phyloP scores from a whole-genome alignment of 176 grass and related monocot species.

The Bolboschoenus planiculmis region DNA sequence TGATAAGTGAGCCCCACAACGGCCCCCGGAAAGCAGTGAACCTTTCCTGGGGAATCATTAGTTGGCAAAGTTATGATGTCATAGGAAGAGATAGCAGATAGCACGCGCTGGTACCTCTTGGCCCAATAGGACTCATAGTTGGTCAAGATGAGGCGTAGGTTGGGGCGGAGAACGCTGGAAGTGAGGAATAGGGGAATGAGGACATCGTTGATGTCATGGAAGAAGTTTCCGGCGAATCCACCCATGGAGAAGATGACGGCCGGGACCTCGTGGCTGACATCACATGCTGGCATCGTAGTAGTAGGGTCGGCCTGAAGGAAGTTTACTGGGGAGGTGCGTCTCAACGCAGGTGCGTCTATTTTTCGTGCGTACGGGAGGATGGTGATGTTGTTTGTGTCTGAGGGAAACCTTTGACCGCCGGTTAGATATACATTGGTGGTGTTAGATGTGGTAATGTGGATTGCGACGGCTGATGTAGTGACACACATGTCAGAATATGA shows the following conservation, averaged over 20 bases:
- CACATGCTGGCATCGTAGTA: slow-evolving; percentile 23
- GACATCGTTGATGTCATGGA: slow-evolving; percentile 66
- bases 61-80: slow-evolving; percentile 31
- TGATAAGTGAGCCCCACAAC: slow-evolving; percentile 61
- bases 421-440: slow-evolving; percentile 7
- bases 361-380: slow-evolving; percentile 12
- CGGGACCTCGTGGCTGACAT: slow-evolving; percentile 36
- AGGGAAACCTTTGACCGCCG: background rate
- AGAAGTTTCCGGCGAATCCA: slow-evolving; percentile 52
- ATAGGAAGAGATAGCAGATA: slow-evolving; percentile 33
- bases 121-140: slow-evolving; percentile 49
- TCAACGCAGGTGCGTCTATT: background rate
- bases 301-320: background rate
- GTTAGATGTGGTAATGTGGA: background rate
- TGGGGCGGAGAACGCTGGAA: slow-evolving; percentile 32
- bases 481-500: slow-evolving; percentile 16
- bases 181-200: slow-evolving; percentile 67
- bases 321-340: slow-evolving; percentile 4
- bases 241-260: slow-evolving; percentile 62
- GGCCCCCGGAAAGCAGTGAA: slow-evolving; percentile 61
- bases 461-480: background rate
- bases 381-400: background rate
- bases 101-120: slow-evolving; percentile 44
- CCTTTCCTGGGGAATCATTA: slow-evolving; percentile 22
- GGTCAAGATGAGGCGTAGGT: slow-evolving; percentile 49